Percentiles rank a stretch among this genome's conserved stretches.
Evolutionary conservation across 139 green algal genomes (phyloP).

Genomic region (Desmodesmus armatus): DNA sequence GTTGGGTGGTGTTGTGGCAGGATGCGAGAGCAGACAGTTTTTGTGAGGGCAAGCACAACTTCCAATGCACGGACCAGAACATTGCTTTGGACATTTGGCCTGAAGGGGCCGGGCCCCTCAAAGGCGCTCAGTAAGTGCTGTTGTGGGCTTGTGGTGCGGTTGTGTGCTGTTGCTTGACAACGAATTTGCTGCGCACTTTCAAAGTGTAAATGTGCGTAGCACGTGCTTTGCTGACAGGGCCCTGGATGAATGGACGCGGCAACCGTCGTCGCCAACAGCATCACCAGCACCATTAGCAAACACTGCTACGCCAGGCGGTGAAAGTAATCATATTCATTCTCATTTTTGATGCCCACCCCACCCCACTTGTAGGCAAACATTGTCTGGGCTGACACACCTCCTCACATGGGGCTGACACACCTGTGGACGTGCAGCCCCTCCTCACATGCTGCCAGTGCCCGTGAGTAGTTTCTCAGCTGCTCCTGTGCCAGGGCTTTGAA

Average conservation of each 20-base stretch:
- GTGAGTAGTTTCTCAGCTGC: too few relatives aligned
- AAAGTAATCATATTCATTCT: background rate
- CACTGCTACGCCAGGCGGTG: background rate
- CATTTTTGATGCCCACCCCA: too few relatives aligned
- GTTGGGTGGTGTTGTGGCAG: background rate
- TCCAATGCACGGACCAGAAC: too few relatives aligned
- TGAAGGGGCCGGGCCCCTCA: too few relatives aligned
- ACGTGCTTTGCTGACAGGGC: too few relatives aligned
- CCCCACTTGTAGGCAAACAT: background rate
- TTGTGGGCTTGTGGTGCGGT: too few relatives aligned
- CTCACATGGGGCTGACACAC: background rate
- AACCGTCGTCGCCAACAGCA: background rate
- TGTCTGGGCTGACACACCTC: background rate
- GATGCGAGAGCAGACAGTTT: background rate
- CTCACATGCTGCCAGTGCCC: background rate
- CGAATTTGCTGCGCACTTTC: too few relatives aligned
- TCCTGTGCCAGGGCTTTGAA: constrained; percentile 37
- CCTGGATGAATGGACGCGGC: background rate
- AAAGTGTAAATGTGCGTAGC: too few relatives aligned
- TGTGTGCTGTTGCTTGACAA: too few relatives aligned
- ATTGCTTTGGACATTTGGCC: too few relatives aligned
- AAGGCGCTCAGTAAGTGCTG: too few relatives aligned
- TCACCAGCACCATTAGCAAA: background rate
- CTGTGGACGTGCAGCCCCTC: background rate
- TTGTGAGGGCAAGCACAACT: background rate